These are phyloP conservation scores for Boletus rufocinnamomeus DNA, from an alignment of 768 basidiomycete genomes.

Conservation along the genomic window DNA sequence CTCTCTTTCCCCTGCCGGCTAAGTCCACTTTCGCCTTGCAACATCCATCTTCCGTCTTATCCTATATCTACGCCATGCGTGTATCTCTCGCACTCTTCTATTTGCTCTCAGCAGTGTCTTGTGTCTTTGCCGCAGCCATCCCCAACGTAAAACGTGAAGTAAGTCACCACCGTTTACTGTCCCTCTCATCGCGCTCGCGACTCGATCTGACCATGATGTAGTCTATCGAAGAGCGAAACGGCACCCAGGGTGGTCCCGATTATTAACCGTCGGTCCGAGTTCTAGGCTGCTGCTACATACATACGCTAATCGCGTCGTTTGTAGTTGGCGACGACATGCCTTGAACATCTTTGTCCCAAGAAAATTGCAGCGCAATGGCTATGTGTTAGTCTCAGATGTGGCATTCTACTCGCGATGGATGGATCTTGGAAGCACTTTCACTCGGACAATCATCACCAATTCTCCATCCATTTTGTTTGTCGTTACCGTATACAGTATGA, in stretches of 20 bases:
- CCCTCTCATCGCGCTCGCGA: no score
- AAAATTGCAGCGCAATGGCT: not conserved
- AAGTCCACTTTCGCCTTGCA: no score
- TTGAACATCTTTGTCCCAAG: not conserved
- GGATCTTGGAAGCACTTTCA: not conserved
- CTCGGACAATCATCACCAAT: not conserved
- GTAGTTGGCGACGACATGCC: not conserved
- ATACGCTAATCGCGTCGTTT: not conserved
- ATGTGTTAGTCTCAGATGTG: not conserved
- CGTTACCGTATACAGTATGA: not conserved
- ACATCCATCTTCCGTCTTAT: not conserved
- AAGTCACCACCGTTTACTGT: not conserved
- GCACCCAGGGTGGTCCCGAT: not conserved
- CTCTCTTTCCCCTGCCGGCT: not conserved
- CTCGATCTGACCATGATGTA: not conserved
- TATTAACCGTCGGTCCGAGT: not conserved
- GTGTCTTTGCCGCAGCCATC: slow-evolving; percentile 15
- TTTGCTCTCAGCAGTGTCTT: slow-evolving; percentile 16
- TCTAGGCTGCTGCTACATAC: no score
- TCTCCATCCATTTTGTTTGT: not conserved
- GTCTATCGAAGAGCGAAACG: not conserved
- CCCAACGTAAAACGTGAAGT: slow-evolving; percentile 13
- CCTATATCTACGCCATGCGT: slow-evolving; percentile 18
- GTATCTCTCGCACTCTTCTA: slow-evolving; percentile 4
- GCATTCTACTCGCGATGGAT: not conserved